Evolutionary conservation across 2,329 filamentous ascomycete genomes (phyloP).

Genomic region (Aspergillus sp.): DNA sequence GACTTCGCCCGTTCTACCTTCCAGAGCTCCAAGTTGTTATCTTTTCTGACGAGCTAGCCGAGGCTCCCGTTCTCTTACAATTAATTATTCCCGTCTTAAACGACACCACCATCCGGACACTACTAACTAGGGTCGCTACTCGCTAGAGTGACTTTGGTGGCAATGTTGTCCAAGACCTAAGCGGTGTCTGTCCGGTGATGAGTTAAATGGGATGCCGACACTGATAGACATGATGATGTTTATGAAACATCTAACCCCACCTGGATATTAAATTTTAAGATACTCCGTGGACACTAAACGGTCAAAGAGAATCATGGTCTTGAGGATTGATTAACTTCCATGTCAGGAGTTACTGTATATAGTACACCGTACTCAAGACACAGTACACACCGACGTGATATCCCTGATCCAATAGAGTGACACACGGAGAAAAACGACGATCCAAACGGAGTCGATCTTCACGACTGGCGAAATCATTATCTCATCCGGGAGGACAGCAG

Average conservation of each 20-base stretch:
- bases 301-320: background rate
- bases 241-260: background rate
- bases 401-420: background rate
- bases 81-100: background rate
- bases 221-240: background rate
- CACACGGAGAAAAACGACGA: background rate
- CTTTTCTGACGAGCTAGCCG: background rate
- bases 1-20: background rate
- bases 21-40: background rate
- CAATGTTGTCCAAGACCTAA: background rate
- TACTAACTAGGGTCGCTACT: background rate
- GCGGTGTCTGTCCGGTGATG: background rate
- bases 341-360: no score
- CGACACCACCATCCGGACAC: background rate
- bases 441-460: background rate
- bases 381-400: no score
- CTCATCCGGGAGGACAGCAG: background rate
- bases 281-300: background rate
- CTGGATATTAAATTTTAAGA: background rate
- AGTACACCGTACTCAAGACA: background rate
- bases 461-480: background rate
- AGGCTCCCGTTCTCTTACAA: background rate
- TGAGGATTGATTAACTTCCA: background rate
- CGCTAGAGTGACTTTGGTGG: no score
- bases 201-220: background rate